Base-by-base conservation (phyloP, 495 filamentous ascomycete species). In the Aspergillus cristatus region DNA sequence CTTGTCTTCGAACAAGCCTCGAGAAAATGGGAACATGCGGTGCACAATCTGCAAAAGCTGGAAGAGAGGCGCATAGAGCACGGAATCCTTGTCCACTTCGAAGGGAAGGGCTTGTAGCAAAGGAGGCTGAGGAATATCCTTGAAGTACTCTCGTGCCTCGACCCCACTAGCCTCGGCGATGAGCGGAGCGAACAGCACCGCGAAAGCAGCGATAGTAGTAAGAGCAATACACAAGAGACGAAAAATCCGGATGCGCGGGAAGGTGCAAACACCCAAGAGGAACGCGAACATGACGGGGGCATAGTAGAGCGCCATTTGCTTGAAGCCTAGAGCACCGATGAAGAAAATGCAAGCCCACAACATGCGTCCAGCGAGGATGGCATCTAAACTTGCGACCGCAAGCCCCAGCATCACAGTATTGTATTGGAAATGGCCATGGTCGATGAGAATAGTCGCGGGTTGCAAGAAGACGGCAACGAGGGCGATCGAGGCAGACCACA, bases 301-400 rank as follows among this genome's bases (percentile, higher is more conserved):
- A 57, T 95, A 98, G 59, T 95, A 98, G 7, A 98, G 68, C 3
- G 90, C 91, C 91, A 98, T 98, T 57, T 98, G 91, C 67, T 98
- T 98, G 68, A 94, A 98, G 10, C 84, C 84, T 15, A 98, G 63
- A 12, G 88, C 83, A 1, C 78, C 74, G n/a, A 98, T 90, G 53
- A 98, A 98, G 63, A 94, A 97, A 36, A 91, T 75, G 41, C 82
- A 84, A 6, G 81, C 75, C 87, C 89, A 96, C 40, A 94, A 72
- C 50, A 81, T 78, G 30, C 86, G 76, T 3, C 83, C 84, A 2
- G 87, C 86, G 28, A 94, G 57, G 51, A 95, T 84, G 57, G 84
- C 87, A 26, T 87, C 88, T 67, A 94, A 76, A 49, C 81, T 86
- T 0, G 87, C 88, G 22, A 89, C 61, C 6, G 88, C 70, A 20